These are phyloP conservation scores for Symbiodinium pilosum DNA, from an alignment of 73 alveolate genomes.

Conservation along the genomic window DNA sequence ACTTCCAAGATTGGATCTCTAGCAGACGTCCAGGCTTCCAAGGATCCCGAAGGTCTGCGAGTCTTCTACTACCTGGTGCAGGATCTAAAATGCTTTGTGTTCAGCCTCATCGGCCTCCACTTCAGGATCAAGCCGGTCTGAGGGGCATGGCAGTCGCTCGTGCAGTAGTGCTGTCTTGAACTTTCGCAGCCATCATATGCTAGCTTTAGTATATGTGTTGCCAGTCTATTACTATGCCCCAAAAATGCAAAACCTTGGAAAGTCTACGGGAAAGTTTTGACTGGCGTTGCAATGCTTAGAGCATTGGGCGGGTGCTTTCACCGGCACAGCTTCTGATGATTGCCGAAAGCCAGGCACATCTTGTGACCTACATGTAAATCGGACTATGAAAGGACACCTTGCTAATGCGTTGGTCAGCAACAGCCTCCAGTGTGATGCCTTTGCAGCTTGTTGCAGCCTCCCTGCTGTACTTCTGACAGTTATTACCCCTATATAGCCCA, in stretches of 20 bases:
- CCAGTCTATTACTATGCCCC: too few species aligned
- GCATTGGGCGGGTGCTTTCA: too few species aligned
- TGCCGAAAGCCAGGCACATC: not conserved
- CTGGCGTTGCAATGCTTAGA: slow-evolving; percentile 15
- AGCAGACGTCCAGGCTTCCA: slow-evolving; percentile 97
- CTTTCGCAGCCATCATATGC: not conserved
- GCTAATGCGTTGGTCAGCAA: not conserved
- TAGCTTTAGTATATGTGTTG: too few species aligned
- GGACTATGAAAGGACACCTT: not conserved
- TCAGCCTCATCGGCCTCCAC: slow-evolving; percentile 98
- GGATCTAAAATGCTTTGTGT: slow-evolving; percentile 98
- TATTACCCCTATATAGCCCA: not conserved
- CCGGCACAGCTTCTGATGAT: too few species aligned
- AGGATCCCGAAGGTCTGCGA: slow-evolving; percentile 98
- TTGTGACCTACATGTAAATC: too few species aligned
- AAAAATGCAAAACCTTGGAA: too few species aligned
- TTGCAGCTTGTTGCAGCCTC: not conserved
- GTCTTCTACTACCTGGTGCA: slow-evolving; percentile 98
- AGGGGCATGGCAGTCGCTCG: not conserved
- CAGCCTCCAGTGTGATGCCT: too few species aligned
- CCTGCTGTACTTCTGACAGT: not conserved
- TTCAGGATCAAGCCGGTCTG: slow-evolving; percentile 98
- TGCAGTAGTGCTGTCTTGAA: not conserved
- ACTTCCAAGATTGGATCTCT: slow-evolving; percentile 98
- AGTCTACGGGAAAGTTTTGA: slow-evolving; percentile 12